phyloP scores from a whole-genome alignment of 352 stramenopile species.

The Phytophthora colocasiae region DNA sequence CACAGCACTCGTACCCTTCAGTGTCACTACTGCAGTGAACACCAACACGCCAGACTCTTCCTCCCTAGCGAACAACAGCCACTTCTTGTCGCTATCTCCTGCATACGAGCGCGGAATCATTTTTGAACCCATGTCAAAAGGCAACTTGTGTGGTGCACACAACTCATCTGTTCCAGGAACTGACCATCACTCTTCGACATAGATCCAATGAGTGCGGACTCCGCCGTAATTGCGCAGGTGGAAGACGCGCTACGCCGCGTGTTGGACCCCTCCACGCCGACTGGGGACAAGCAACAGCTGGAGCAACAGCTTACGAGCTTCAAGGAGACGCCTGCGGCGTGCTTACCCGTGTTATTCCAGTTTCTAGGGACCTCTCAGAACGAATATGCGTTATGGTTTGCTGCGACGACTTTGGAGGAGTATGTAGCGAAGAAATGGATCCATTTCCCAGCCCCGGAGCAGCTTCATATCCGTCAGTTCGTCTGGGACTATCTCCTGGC shows the following conservation, averaged over 20 bases:
- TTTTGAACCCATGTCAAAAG: slow-evolving; percentile 6
- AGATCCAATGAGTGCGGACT: slow-evolving; percentile 25
- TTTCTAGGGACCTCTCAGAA: slow-evolving; percentile 64
- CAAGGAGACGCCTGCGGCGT: slow-evolving; percentile 57
- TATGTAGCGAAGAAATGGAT: slow-evolving; percentile 73
- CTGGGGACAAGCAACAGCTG: slow-evolving; percentile 54
- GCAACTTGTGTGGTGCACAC: background rate
- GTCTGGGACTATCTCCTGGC: slow-evolving; percentile 65
- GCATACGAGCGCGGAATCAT: slow-evolving; percentile 49
- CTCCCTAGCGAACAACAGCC: slow-evolving; percentile 58
- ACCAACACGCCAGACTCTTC: slow-evolving; percentile 17
- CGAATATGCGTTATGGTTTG: slow-evolving; percentile 85
- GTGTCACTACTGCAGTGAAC: slow-evolving; percentile 43
- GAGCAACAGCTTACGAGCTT: slow-evolving; percentile 70
- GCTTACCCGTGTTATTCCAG: slow-evolving; percentile 73
- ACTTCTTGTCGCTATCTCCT: slow-evolving; percentile 29
- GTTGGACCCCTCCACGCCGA: slow-evolving; percentile 64
- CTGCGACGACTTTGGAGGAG: slow-evolving; percentile 73
- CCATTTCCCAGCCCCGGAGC: slow-evolving; percentile 49
- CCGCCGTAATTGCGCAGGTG: slow-evolving; percentile 63
- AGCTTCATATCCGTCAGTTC: slow-evolving; percentile 62
- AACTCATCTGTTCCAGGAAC: background rate
- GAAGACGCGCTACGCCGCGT: slow-evolving; percentile 63
- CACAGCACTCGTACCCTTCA: slow-evolving; percentile 22
- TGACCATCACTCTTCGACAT: too few relatives aligned